phyloP scores from a whole-genome alignment of 805 yeast species.

The Teunomyces funiuensis region DNA sequence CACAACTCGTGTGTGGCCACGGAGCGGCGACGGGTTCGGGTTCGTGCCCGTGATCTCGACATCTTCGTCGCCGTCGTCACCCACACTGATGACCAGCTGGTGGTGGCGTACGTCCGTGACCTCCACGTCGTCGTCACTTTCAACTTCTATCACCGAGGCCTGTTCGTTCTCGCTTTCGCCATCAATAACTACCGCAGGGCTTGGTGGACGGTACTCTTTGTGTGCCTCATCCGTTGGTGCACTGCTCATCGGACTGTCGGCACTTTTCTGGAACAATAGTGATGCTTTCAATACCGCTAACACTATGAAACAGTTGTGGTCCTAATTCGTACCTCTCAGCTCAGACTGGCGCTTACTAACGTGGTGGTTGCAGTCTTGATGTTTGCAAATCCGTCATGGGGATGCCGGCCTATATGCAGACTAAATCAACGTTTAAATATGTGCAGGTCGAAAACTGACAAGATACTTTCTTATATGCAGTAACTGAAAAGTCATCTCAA shows the following conservation, averaged over 20 bases:
- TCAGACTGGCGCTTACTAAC: too few relatives aligned
- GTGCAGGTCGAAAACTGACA: too few relatives aligned
- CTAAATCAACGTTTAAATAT: too few relatives aligned
- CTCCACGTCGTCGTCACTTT: slow-evolving; percentile 8
- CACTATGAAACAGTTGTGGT: too few relatives aligned
- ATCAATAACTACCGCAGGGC: background rate
- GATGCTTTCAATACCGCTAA: too few relatives aligned
- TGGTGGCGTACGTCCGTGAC: slow-evolving; percentile 1
- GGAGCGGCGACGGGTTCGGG: slow-evolving; percentile 7
- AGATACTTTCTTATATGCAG: too few relatives aligned
- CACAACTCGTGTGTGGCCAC: background rate
- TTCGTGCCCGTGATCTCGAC: slow-evolving; percentile 10
- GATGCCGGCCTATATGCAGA: too few relatives aligned
- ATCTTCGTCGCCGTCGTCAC: slow-evolving; percentile 8
- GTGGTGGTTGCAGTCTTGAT: too few relatives aligned
- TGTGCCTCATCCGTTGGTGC: background rate
- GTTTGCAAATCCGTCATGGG: too few relatives aligned
- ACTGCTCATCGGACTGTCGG: background rate
- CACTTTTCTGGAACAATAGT: too few relatives aligned
- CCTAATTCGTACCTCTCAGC: too few relatives aligned
- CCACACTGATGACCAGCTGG: background rate
- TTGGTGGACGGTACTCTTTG: background rate
- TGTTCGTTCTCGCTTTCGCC: background rate
- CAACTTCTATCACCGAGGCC: background rate
- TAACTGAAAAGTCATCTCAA: too few relatives aligned